Evolutionary conservation across 2,329 filamentous ascomycete species (phyloP).

Genomic region (Coleophoma cylindrospora): DNA sequence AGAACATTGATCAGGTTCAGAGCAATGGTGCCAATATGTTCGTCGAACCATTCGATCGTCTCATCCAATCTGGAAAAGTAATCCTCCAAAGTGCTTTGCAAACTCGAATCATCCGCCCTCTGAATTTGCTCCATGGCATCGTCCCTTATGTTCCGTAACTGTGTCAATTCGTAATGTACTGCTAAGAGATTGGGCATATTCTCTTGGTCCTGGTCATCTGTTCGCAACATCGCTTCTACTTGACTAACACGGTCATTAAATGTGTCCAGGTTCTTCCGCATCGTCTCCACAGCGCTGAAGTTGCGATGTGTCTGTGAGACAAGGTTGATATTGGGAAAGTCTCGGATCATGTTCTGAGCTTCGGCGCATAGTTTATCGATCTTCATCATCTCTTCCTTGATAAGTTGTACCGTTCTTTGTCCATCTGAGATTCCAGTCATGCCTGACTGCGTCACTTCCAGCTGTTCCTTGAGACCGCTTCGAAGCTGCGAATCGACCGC

Average conservation of each 20-base stretch:
- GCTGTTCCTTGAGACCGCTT: constrained; percentile 81
- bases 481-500: constrained; percentile 88
- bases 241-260: constrained; percentile 74
- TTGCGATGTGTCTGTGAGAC: constrained; percentile 94
- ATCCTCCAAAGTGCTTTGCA: constrained; percentile 80
- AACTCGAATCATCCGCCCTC: constrained; percentile 64
- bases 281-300: constrained; percentile 88
- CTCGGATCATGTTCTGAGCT: constrained; percentile 93
- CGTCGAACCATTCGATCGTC: constrained; percentile 91
- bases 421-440: constrained; percentile 86
- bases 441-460: constrained; percentile 89
- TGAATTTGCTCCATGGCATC: constrained; percentile 96
- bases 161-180: constrained; percentile 87
- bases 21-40: constrained; percentile 83
- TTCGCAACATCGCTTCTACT: constrained; percentile 72
- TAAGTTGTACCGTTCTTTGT: constrained; percentile 84
- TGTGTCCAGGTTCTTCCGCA: constrained; percentile 84
- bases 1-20: constrained; percentile 87
- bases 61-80: constrained; percentile 85
- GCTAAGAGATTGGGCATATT: constrained; percentile 88
- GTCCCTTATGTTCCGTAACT: constrained; percentile 88
- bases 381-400: constrained; percentile 98
- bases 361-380: constrained; percentile 97
- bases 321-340: constrained; percentile 89
- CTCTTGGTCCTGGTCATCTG: constrained; percentile 81